phyloP scores from a whole-genome alignment of 352 stramenopile species.

The Phytophthora capsici region DNA sequence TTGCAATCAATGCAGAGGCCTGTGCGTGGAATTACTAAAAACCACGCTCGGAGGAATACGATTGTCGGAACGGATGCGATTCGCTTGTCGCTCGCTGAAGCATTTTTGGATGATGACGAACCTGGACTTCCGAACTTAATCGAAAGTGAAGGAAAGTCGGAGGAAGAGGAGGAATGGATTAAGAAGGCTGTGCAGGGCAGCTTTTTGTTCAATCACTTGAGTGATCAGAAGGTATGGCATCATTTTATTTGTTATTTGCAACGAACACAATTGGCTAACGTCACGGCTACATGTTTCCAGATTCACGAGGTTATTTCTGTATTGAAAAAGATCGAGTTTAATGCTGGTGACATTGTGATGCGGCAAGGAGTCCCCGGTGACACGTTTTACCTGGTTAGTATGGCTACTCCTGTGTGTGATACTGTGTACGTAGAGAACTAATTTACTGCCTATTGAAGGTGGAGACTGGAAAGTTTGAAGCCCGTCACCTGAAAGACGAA shows the following conservation, averaged over 20 bases:
- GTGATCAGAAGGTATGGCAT: slow-evolving; percentile 73
- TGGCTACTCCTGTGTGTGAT: neutral
- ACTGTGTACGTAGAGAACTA: neutral
- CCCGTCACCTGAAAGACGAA: slow-evolving; percentile 60
- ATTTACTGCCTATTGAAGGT: slow-evolving; percentile 44
- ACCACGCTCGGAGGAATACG: slow-evolving; percentile 72
- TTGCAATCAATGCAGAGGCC: slow-evolving; percentile 87
- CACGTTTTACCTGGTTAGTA: slow-evolving; percentile 92
- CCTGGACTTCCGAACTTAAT: slow-evolving; percentile 24
- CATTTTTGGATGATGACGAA: slow-evolving; percentile 48
- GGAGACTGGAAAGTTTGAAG: slow-evolving; percentile 81
- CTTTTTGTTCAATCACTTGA: slow-evolving; percentile 94
- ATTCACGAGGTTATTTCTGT: slow-evolving; percentile 89
- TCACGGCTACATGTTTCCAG: slow-evolving; percentile 30
- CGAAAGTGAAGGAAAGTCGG: slow-evolving; percentile 64
- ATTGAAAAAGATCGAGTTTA: slow-evolving; percentile 84
- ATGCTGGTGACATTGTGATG: slow-evolving; percentile 91
- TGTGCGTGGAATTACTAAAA: slow-evolving; percentile 73
- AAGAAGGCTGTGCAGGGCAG: slow-evolving; percentile 90
- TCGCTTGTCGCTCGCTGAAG: slow-evolving; percentile 75
- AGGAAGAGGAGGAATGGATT: slow-evolving; percentile 86
- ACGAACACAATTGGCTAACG: neutral
- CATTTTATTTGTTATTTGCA: neutral
- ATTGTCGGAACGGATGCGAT: slow-evolving; percentile 89
- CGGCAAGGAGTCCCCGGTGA: slow-evolving; percentile 92